phyloP scores from a whole-genome alignment of 441 rosid genomes.

The Adansonia grandidieri region DNA sequence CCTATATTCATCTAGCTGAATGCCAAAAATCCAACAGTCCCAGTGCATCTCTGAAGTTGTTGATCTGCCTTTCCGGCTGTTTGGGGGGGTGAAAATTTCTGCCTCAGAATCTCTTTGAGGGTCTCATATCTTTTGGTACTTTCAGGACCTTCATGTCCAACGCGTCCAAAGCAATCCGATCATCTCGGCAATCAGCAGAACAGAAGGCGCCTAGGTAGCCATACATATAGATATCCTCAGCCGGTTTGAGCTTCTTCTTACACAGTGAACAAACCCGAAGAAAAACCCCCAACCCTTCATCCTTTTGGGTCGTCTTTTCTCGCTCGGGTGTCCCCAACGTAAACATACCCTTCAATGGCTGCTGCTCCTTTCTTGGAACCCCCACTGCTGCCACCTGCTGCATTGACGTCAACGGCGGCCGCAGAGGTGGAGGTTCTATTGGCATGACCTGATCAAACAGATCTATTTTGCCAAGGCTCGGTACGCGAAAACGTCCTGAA shows the following conservation, averaged over 20 bases:
- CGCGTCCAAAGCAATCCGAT: slow-evolving; percentile 38
- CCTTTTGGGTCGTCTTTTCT: slow-evolving; percentile 14
- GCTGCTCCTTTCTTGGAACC: background rate
- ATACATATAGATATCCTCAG: slow-evolving; percentile 35
- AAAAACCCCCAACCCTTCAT: slow-evolving; percentile 35
- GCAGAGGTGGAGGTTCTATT: background rate
- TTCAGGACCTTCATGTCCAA: slow-evolving; percentile 20
- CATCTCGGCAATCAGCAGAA: slow-evolving; percentile 36
- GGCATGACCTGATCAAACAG: too few species aligned
- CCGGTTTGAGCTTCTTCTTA: slow-evolving; percentile 36
- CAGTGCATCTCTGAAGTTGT: too few species aligned
- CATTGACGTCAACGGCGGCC: background rate
- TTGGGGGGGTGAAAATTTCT: background rate
- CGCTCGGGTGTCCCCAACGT: slow-evolving; percentile 23
- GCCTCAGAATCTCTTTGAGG: background rate
- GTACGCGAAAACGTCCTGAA: too few species aligned
- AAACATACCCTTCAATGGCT: slow-evolving; percentile 3
- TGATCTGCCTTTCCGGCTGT: too few species aligned
- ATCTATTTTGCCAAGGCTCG: too few species aligned
- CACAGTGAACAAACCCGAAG: slow-evolving; percentile 34
- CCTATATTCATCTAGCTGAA: too few species aligned
- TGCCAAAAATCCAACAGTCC: too few species aligned
- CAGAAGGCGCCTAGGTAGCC: slow-evolving; percentile 40
- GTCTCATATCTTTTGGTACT: slow-evolving; percentile 1
- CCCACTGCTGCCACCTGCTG: slow-evolving; percentile 7